Percentiles rank a stretch among this genome's conserved stretches.
These are phyloP conservation scores for Sphagnurus paluster DNA, from an alignment of 1,284 basidiomycete genomes.

Conservation along the genomic window DNA sequence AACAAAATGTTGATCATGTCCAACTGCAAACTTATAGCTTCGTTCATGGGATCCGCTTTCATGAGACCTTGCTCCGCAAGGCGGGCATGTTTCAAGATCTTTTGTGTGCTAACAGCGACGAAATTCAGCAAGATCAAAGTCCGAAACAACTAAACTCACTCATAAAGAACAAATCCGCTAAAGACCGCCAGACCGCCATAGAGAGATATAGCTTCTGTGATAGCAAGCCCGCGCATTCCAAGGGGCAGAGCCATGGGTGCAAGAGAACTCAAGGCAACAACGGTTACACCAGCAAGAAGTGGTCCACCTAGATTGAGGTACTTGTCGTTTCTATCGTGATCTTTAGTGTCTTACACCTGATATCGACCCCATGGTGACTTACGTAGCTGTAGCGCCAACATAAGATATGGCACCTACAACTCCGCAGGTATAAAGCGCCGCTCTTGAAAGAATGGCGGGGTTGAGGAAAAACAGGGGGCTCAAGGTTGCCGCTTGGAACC, in stretches of 20 bases:
- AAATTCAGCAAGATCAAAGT: constrained; percentile 1
- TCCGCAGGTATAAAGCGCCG: constrained; percentile 87
- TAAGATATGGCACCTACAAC: constrained; percentile 85
- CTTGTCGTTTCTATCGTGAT: constrained; percentile 65
- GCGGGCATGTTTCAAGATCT: constrained; percentile 79
- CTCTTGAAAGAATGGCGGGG: constrained; percentile 86
- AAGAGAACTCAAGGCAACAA: constrained; percentile 82
- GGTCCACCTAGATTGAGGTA: constrained; percentile 86
- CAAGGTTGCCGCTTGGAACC: constrained; percentile 81
- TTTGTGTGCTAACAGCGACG: constrained; percentile 59
- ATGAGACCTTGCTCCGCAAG: constrained; percentile 70
- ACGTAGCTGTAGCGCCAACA: constrained; percentile 87
- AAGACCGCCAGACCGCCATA: constrained; percentile 90
- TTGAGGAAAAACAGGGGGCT: constrained; percentile 85
- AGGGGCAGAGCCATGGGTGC: constrained; percentile 88
- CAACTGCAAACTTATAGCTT: constrained; percentile 79
- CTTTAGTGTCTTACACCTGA: background rate
- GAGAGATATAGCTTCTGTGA: constrained; percentile 79
- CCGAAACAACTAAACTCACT: constrained; percentile 47
- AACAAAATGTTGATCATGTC: constrained; percentile 90
- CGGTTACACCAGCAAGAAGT: constrained; percentile 81
- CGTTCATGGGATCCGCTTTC: constrained; percentile 74
- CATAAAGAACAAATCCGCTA: constrained; percentile 83
- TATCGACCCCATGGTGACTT: constrained; percentile 21
- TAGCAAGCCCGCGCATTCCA: constrained; percentile 73